These are phyloP conservation scores for Maudiozyma turicensis DNA, from an alignment of 805 yeast genomes.

Conservation along the genomic window DNA sequence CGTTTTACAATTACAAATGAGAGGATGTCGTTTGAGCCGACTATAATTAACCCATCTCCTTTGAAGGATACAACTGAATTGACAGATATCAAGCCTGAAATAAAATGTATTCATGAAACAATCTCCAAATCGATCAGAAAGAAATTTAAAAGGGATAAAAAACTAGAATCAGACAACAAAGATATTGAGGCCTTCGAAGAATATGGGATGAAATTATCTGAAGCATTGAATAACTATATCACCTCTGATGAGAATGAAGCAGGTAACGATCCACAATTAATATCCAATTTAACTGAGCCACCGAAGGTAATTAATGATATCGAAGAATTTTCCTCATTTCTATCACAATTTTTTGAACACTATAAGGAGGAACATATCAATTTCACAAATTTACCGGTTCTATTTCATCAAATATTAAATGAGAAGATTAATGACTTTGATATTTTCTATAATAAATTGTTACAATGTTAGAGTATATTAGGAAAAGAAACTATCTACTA, in stretches of 20 bases:
- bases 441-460: conserved; percentile 16
- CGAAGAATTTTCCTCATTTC: conserved; percentile 19
- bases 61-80: neutral
- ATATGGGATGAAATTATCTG: conserved; percentile 22
- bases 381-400: conserved; percentile 11
- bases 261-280: neutral
- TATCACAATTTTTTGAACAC: conserved; percentile 20
- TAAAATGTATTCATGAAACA: neutral
- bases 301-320: conserved; percentile 12
- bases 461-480: conserved; percentile 24
- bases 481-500: conserved; percentile 10
- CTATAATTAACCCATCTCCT: neutral
- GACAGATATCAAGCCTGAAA: neutral
- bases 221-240: conserved; percentile 13
- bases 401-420: conserved; percentile 11
- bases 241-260: neutral
- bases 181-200: conserved; percentile 17
- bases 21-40: neutral
- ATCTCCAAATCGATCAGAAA: neutral
- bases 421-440: conserved; percentile 15
- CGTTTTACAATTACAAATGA: neutral
- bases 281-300: conserved; percentile 9
- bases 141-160: too few relatives aligned
- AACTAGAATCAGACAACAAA: neutral
- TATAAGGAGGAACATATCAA: conserved; percentile 15